phyloP scores from a whole-genome alignment of 2,329 filamentous ascomycete species.

The Fusarium xylarioides region DNA sequence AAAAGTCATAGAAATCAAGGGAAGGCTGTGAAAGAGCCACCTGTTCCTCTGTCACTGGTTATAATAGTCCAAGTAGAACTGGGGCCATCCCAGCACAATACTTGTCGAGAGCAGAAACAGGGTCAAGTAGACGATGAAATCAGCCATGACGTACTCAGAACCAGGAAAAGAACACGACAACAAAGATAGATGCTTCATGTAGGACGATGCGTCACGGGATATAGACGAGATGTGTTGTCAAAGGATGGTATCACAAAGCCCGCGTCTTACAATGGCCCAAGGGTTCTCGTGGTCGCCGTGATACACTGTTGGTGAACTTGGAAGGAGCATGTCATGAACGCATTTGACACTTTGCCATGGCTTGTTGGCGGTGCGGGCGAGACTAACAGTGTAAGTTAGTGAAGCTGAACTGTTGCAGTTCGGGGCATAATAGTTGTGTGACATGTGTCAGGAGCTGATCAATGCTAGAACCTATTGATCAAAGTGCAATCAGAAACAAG shows the following conservation, averaged over 20 bases:
- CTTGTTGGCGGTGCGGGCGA: not conserved
- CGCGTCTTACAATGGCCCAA: slow-evolving; percentile 12
- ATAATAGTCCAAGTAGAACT: not conserved
- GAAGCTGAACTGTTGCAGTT: not conserved
- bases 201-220: slow-evolving; percentile 23
- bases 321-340: not conserved
- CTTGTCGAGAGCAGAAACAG: not conserved
- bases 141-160: not conserved
- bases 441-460: not conserved
- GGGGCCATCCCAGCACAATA: not conserved
- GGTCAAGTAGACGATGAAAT: not conserved
- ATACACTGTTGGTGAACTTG: not conserved
- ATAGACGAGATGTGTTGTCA: slow-evolving; percentile 22
- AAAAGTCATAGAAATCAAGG: not conserved
- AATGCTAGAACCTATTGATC: not conserved
- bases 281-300: slow-evolving; percentile 1
- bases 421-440: not conserved
- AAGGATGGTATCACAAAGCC: slow-evolving; percentile 11
- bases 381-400: not conserved
- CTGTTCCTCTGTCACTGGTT: not conserved
- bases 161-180: not conserved
- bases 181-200: not conserved
- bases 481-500: not conserved
- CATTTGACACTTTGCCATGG: not conserved
- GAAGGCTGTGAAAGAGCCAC: not conserved